Conservation (phyloP, 257 asterid genomes). For the Linaria vulgaris region DNA sequence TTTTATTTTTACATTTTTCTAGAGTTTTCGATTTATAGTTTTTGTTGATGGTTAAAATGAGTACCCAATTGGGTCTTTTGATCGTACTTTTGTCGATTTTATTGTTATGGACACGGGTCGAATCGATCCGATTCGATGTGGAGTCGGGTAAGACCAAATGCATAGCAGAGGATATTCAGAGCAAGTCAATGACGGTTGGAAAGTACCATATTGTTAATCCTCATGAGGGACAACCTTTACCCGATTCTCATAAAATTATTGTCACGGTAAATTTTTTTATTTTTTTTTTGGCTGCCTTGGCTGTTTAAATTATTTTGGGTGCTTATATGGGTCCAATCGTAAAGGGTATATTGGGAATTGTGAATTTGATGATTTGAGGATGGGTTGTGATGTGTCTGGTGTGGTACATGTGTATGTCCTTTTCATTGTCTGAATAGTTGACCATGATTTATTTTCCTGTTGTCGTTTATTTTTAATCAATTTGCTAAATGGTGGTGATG, state of each 20-base stretch:
- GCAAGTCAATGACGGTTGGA: slow-evolving; percentile 91
- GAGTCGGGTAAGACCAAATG: slow-evolving; percentile 84
- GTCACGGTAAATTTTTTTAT: slow-evolving; percentile 54
- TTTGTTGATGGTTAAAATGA: slow-evolving; percentile 25
- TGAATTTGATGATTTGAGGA: too few relatives aligned
- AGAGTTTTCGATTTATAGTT: background rate
- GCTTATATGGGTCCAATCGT: too few relatives aligned
- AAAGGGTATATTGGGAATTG: too few relatives aligned
- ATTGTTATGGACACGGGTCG: slow-evolving; percentile 44
- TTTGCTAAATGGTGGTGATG: too few relatives aligned
- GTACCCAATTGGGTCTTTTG: slow-evolving; percentile 30
- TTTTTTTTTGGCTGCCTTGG: background rate
- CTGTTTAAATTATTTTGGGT: background rate
- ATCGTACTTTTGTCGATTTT: slow-evolving; percentile 43
- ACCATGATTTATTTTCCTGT: too few relatives aligned
- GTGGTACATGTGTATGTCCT: too few relatives aligned
- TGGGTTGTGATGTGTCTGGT: too few relatives aligned
- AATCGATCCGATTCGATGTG: slow-evolving; percentile 81
- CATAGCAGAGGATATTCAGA: slow-evolving; percentile 89
- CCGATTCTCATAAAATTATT: slow-evolving; percentile 81
- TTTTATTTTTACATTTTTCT: too few relatives aligned
- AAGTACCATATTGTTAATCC: slow-evolving; percentile 82
- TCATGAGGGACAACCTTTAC: slow-evolving; percentile 74
- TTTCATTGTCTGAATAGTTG: too few relatives aligned
- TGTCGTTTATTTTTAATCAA: too few relatives aligned